Evolutionary conservation across 306 rosid genomes (phyloP).

Genomic region (Fragaria vesca): DNA sequence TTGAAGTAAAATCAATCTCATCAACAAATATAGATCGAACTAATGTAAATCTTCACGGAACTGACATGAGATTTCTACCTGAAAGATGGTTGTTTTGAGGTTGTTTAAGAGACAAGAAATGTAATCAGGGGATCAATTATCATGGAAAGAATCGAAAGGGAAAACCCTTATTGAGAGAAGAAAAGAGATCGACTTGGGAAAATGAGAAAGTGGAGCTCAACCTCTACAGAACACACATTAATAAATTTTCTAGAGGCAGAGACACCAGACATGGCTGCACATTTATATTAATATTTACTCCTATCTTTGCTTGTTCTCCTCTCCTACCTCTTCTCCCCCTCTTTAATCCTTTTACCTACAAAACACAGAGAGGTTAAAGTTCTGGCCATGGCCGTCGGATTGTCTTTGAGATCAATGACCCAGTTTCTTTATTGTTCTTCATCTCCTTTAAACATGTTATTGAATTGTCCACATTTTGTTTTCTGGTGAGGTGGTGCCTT

Average conservation of each 20-base stretch:
- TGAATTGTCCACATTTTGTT: constrained; percentile 12
- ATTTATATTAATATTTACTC: background rate
- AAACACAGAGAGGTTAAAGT: background rate
- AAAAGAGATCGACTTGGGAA: constrained; percentile 27
- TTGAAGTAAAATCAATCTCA: background rate
- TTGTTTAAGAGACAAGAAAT: background rate
- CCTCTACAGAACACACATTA: background rate
- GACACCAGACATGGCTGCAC: constrained; percentile 18
- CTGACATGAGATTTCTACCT: background rate
- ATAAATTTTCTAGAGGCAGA: background rate
- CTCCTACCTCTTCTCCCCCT: constrained; percentile 4
- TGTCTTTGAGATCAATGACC: constrained; percentile 15
- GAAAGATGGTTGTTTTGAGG: background rate
- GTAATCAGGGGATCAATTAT: constrained; percentile 5
- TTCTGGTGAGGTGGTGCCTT: background rate
- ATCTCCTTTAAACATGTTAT: background rate
- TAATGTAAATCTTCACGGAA: background rate
- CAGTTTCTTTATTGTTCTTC: constrained; percentile 14
- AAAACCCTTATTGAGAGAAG: constrained; percentile 25
- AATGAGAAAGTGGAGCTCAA: constrained; percentile 17
- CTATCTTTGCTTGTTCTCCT: background rate
- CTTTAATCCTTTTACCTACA: constrained; percentile 1
- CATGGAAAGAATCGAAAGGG: constrained; percentile 23
- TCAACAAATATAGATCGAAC: background rate
- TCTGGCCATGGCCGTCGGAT: constrained; percentile 7